Evolutionary conservation across 2,329 filamentous ascomycete species (phyloP).

Genomic region (Zymoseptoria passerinii): DNA sequence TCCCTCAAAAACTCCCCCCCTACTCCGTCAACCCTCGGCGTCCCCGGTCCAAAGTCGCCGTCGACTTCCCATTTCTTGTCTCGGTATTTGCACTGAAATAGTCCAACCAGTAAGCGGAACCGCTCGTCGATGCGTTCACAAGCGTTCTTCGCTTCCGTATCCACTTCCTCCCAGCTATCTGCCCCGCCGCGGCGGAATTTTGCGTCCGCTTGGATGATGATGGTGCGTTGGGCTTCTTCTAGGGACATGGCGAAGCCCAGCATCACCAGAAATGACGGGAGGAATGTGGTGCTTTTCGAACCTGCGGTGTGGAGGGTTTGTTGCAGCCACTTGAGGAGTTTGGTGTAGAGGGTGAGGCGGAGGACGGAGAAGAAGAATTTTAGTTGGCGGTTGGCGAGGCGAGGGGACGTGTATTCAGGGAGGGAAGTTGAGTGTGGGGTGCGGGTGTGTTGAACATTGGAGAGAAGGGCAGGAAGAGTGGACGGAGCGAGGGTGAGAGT

Average conservation of each 20-base stretch:
- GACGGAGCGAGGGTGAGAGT: slow-evolving; percentile 38
- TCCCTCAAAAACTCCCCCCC: slow-evolving; percentile 31
- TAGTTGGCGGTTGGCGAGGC: slow-evolving; percentile 42
- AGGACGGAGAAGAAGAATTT: slow-evolving; percentile 43
- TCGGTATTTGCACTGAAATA: slow-evolving; percentile 43
- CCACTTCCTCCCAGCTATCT: slow-evolving; percentile 3
- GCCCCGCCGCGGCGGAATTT: slow-evolving; percentile 26
- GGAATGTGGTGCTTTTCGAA: slow-evolving; percentile 39
- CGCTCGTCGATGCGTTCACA: slow-evolving; percentile 39
- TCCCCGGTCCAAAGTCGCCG: slow-evolving; percentile 33
- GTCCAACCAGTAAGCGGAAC: slow-evolving; percentile 37
- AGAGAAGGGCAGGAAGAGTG: slow-evolving; percentile 31
- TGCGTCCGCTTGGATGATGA: slow-evolving; percentile 37
- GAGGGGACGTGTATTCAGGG: slow-evolving; percentile 29
- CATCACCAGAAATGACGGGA: slow-evolving; percentile 39
- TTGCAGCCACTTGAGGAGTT: slow-evolving; percentile 40
- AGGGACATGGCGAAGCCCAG: slow-evolving; percentile 42
- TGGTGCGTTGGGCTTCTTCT: slow-evolving; percentile 41
- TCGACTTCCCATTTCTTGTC: slow-evolving; percentile 31
- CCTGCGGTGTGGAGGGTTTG: slow-evolving; percentile 36
- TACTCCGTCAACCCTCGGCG: slow-evolving; percentile 31
- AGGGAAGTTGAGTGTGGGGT: slow-evolving; percentile 9
- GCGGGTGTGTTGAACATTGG: slow-evolving; percentile 32
- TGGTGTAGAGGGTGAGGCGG: slow-evolving; percentile 35
- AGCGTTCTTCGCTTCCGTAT: slow-evolving; percentile 28